These are phyloP conservation scores for Elsinoe fawcettii DNA, from an alignment of 2,329 filamentous ascomycete genomes.

Conservation along the genomic window DNA sequence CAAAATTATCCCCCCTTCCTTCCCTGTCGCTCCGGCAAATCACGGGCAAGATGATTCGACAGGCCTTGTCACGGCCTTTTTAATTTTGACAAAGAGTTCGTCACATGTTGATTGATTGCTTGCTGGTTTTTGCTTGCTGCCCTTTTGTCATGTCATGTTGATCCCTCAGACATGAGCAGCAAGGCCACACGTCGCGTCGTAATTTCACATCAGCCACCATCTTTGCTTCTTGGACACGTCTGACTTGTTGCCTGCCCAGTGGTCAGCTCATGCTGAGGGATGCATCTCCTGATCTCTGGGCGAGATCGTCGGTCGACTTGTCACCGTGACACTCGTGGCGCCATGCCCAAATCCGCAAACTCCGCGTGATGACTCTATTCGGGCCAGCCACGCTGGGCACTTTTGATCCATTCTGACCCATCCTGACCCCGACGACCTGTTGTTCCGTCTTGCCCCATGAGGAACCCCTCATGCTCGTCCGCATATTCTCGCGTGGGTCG, in stretches of 20 bases:
- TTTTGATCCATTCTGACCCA: no score
- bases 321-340: neutral
- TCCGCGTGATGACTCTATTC: neutral
- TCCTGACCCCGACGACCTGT: neutral
- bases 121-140: no score
- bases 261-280: neutral
- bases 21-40: neutral
- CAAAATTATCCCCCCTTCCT: neutral
- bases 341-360: neutral
- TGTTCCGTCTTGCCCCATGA: neutral
- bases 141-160: neutral
- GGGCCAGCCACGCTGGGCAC: neutral
- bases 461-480: neutral
- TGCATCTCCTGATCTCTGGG: neutral
- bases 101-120: neutral
- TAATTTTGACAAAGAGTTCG: neutral
- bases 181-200: conserved; percentile 1
- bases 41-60: neutral
- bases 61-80: no score
- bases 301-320: neutral
- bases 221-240: neutral
- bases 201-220: neutral
- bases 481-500: neutral
- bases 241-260: neutral
- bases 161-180: neutral